Percentiles rank a stretch among this genome's conserved stretches.
Conservation (phyloP, 805 yeast species). For the Metschnikowia aberdeeniae region DNA sequence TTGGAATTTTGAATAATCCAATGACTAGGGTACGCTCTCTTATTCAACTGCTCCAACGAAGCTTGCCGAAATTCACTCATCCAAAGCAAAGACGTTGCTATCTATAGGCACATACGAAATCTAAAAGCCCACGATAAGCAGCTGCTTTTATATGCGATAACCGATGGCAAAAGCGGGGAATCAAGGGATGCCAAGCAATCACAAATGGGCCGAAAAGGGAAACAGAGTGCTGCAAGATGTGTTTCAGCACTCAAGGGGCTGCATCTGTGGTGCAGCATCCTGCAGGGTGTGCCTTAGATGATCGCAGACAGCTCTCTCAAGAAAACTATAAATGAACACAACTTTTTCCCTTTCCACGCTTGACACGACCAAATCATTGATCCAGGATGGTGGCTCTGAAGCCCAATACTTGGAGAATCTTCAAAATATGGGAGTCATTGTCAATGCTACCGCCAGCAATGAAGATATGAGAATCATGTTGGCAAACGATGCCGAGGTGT, state of each 20-base stretch:
- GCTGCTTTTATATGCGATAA: too few relatives aligned
- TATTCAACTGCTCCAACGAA: too few relatives aligned
- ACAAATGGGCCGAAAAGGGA: background rate
- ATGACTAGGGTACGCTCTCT: too few relatives aligned
- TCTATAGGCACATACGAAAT: too few relatives aligned
- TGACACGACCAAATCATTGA: background rate
- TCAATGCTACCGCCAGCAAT: constrained; percentile 2
- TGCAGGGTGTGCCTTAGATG: background rate
- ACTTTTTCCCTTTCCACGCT: constrained; percentile 1
- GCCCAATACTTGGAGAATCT: background rate
- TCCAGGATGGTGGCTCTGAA: constrained; percentile 6
- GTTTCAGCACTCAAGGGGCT: background rate
- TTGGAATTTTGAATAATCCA: too few relatives aligned
- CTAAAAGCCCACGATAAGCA: too few relatives aligned
- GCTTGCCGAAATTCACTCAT: too few relatives aligned
- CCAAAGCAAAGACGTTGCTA: too few relatives aligned
- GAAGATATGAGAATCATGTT: background rate
- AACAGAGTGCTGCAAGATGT: background rate
- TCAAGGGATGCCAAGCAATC: too few relatives aligned
- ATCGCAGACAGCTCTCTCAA: background rate
- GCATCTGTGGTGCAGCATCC: background rate
- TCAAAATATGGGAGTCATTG: background rate
- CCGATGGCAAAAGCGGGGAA: too few relatives aligned
- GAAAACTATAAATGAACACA: constrained; percentile 3
- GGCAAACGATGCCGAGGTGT: background rate